Evolutionary conservation across 116 monocot species (phyloP), one percentile per base, ranked within the genome.

Genomic region (Cymodocea nodosa): DNA sequence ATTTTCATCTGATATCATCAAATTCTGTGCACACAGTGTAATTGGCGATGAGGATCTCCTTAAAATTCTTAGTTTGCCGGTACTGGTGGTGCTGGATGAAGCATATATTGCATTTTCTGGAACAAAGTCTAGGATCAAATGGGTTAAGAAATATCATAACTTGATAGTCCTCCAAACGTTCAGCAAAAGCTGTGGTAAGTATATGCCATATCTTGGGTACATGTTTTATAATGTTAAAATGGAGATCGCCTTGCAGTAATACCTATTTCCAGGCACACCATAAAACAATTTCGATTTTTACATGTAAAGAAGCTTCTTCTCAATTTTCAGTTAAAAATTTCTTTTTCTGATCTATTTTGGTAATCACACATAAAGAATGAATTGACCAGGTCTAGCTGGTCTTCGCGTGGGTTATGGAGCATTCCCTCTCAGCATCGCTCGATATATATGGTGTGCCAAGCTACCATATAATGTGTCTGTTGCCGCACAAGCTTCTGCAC

Each of bases 31-130:
- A 18, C 63, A 19, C 80, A 98, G 97, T 77, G 55, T 98, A 68
- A 91, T 98, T 68, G 77, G 62, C 68, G 97, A 98, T 60, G 84
- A 87, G 34, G 92, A 91, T 74, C 82, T 98, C 14, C 68, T 86
- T 52, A 67, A 80, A 65, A 76, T 97, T 75, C 85, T 97, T 64
- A 65, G 76, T 56, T 67, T 85, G 55, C 97, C 90, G 20, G 73
- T 97, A 72, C 71, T 97, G 70, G 97, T 97, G 74, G 83, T 98
- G 16, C 78, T 98, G 50, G 97, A 98, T 82, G 97, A 98, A 84
- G 97, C 97, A 48, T 98, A 98, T 62, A 86, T 91, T 54, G 97
- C 88, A 75, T 98, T 98, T 69, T 76, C 97, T 62, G 85, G 85
- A 56, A 48, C 84, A 25, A 80, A 82, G 62, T 85, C 97, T 49